phyloP scores from a whole-genome alignment of 2,329 filamentous ascomycete species.

The Alternaria atra region DNA sequence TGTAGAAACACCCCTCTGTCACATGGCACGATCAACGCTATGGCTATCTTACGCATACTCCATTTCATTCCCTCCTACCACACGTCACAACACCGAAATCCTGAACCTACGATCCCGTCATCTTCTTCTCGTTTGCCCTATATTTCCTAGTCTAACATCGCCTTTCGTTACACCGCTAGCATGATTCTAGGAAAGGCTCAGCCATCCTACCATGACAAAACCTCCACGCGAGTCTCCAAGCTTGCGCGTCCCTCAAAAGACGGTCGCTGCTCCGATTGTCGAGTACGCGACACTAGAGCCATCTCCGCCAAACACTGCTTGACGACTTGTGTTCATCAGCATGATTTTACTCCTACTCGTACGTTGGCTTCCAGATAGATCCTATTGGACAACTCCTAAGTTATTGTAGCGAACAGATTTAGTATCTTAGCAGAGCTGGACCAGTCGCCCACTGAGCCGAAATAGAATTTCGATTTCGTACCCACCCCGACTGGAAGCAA shows the following conservation, averaged over 20 bases:
- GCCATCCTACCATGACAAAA: constrained; percentile 17
- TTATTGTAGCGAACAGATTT: constrained; percentile 39
- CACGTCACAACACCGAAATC: background rate
- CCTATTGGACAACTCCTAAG: background rate
- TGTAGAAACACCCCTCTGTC: background rate
- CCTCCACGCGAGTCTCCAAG: constrained; percentile 12
- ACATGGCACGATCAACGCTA: background rate
- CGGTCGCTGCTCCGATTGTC: constrained; percentile 23
- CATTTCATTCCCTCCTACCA: background rate
- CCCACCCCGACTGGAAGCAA: constrained; percentile 11
- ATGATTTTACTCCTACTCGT: constrained; percentile 35
- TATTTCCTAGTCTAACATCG: constrained; percentile 20
- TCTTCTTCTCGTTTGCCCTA: constrained; percentile 13
- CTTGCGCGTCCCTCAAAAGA: constrained; percentile 14
- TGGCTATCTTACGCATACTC: background rate
- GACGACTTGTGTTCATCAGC: constrained; percentile 24
- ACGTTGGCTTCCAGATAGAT: background rate
- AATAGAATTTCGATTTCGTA: constrained; percentile 31
- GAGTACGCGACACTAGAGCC: constrained; percentile 2
- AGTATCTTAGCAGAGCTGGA: constrained; percentile 36
- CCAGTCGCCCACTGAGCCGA: constrained; percentile 27
- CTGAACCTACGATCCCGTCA: constrained; percentile 10
- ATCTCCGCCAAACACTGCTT: constrained; percentile 9
- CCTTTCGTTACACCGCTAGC: constrained; percentile 10
- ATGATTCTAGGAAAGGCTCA: constrained; percentile 29